Conservation (phyloP, 768 basidiomycete genomes). For the Termitomyces bulborhizus region DNA sequence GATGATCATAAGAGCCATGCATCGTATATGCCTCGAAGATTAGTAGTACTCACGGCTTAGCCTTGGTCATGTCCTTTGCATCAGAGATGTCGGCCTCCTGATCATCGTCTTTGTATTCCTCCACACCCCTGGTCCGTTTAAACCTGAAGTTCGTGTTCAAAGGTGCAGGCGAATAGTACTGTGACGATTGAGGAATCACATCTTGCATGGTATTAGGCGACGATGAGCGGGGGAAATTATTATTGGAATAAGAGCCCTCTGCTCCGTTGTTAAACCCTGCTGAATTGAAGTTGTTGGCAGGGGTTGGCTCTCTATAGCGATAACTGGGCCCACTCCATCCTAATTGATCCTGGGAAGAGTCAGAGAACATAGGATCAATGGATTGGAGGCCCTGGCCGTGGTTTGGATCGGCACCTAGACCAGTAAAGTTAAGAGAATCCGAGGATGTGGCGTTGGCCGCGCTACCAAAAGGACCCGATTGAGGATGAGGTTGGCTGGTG, state of each 20-base stretch:
- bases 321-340: conserved; percentile 10
- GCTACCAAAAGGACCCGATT: conserved; percentile 7
- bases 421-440: conserved; percentile 2
- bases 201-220: conserved; percentile 24
- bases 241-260: conserved; percentile 3
- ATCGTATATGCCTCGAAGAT: not conserved
- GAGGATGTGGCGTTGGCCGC: not conserved
- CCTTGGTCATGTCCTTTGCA: conserved; percentile 31
- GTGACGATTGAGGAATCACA: conserved; percentile 17
- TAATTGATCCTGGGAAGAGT: conserved; percentile 9
- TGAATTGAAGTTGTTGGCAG: conserved; percentile 6
- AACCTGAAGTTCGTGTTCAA: conserved; percentile 17
- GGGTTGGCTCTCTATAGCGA: conserved; percentile 6
- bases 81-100: conserved; percentile 27
- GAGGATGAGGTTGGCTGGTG: conserved; percentile 2
- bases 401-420: conserved; percentile 4
- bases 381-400: conserved; percentile 10
- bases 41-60: conserved; percentile 35
- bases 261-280: conserved; percentile 9
- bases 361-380: conserved; percentile 6
- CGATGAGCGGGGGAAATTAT: conserved; percentile 1
- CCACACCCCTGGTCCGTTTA: conserved; percentile 32
- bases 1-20: conserved; percentile 5
- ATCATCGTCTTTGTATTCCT: conserved; percentile 30
- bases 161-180: conserved; percentile 16